phyloP scores from a whole-genome alignment of 2,329 filamentous ascomycete species.

The Claviceps cyperi region DNA sequence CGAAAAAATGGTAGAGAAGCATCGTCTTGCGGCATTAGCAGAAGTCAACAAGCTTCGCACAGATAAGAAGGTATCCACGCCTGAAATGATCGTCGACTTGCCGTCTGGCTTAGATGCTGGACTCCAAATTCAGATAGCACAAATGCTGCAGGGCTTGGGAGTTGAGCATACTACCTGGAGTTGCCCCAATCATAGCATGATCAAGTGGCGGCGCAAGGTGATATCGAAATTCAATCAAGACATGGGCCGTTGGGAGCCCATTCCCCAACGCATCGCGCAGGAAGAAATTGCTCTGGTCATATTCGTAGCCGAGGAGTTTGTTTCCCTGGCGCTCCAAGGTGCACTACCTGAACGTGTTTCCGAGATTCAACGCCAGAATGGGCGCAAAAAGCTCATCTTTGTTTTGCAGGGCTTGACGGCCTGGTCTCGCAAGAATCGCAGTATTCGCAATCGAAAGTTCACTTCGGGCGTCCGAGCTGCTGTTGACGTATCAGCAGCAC shows the following conservation, averaged over 20 bases:
- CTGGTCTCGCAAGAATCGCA: conserved; percentile 57
- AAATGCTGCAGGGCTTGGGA: conserved; percentile 35
- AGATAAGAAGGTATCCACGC: conserved; percentile 57
- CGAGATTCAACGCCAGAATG: conserved; percentile 38
- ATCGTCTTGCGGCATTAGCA: conserved; percentile 48
- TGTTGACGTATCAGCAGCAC: conserved; percentile 14
- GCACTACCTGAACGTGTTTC: conserved; percentile 45
- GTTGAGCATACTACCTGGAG: conserved; percentile 32
- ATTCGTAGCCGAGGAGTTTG: conserved; percentile 50
- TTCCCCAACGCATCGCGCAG: conserved; percentile 31
- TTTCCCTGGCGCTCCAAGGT: conserved; percentile 38
- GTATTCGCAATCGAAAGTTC: conserved; percentile 52
- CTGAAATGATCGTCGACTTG: conserved; percentile 67
- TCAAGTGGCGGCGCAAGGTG: conserved; percentile 58
- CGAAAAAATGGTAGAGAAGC: conserved; percentile 47
- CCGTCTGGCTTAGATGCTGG: conserved; percentile 38
- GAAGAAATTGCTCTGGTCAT: conserved; percentile 51
- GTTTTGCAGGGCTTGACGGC: conserved; percentile 53
- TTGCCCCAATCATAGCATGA: conserved; percentile 33
- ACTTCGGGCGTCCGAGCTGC: conserved; percentile 44
- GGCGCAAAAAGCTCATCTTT: conserved; percentile 45
- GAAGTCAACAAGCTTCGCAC: conserved; percentile 60
- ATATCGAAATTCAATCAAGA: conserved; percentile 47
- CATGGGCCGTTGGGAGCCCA: conserved; percentile 50
- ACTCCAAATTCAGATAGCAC: conserved; percentile 29